Evolutionary conservation across 805 yeast species (phyloP).

Genomic region (Sungouiella blattae): DNA sequence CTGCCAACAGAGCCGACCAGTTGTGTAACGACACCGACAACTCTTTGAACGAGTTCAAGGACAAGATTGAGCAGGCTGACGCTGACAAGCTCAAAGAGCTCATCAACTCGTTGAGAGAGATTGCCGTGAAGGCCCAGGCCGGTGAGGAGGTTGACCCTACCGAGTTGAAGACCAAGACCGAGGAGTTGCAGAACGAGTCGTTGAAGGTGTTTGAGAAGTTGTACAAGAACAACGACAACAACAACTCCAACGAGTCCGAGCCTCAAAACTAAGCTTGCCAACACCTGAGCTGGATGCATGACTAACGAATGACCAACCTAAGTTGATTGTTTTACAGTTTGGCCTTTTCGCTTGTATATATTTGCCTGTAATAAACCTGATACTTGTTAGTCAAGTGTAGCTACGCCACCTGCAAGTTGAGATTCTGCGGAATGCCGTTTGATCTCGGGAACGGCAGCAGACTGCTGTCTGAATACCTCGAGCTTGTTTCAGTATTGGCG

Average conservation of each 20-base stretch:
- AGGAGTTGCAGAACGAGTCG: constrained; percentile 70
- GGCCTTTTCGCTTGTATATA: constrained; percentile 15
- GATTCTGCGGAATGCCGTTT: not conserved
- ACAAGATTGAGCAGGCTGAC: constrained; percentile 43
- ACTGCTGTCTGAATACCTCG: not conserved
- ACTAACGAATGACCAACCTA: not conserved
- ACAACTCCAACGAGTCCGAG: constrained; percentile 20
- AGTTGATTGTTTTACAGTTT: not conserved
- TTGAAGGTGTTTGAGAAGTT: constrained; percentile 74
- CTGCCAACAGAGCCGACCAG: constrained; percentile 81
- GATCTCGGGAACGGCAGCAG: not conserved
- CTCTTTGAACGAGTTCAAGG: constrained; percentile 47
- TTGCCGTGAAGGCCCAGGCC: constrained; percentile 61
- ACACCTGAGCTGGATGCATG: not conserved
- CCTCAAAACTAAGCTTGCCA: constrained; percentile 25
- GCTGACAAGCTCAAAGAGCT: constrained; percentile 40
- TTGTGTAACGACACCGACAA: constrained; percentile 55
- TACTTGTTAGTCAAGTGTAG: too few species aligned
- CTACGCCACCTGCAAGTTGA: too few species aligned
- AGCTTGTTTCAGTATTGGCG: not conserved
- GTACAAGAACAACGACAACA: constrained; percentile 24
- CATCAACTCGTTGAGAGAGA: constrained; percentile 44
- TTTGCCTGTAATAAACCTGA: constrained; percentile 1
- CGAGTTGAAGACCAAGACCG: constrained; percentile 68
- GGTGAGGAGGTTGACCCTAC: constrained; percentile 60